Percentiles rank a stretch among this genome's conserved stretches.
Evolutionary conservation across 495 filamentous ascomycete species (phyloP).

Genomic region (Penicillium simplicissimum): DNA sequence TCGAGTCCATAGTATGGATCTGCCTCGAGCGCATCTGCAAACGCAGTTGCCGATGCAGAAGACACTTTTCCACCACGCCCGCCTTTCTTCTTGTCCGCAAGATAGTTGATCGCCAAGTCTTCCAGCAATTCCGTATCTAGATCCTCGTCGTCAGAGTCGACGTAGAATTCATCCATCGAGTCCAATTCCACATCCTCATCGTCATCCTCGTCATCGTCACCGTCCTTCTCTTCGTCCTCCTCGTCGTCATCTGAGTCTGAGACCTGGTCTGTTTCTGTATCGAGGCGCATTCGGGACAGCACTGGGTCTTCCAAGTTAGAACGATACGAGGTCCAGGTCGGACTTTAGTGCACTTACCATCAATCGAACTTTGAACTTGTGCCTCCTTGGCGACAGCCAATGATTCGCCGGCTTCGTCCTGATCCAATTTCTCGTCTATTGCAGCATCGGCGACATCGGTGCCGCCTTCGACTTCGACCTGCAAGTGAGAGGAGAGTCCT

Average conservation of each 20-base stretch:
- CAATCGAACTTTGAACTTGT: constrained; percentile 12
- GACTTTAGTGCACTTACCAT: constrained; percentile 4
- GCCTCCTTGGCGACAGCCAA: neutral
- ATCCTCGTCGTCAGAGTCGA: constrained; percentile 15
- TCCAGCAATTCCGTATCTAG: constrained; percentile 22
- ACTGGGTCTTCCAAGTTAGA: constrained; percentile 15
- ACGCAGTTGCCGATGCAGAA: constrained; percentile 60
- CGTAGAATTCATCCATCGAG: constrained; percentile 4
- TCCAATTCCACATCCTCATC: constrained; percentile 18
- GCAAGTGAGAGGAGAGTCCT: constrained; percentile 5
- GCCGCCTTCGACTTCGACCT: constrained; percentile 10
- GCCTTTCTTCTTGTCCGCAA: constrained; percentile 13
- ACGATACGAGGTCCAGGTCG: neutral
- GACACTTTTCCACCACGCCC: constrained; percentile 17
- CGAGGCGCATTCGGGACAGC: constrained; percentile 20
- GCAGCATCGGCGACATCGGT: constrained; percentile 15
- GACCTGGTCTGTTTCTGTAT: constrained; percentile 10
- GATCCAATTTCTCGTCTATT: constrained; percentile 3
- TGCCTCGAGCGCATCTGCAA: constrained; percentile 64
- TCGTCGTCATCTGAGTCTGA: constrained; percentile 9
- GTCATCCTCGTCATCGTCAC: constrained; percentile 21
- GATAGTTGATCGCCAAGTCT: constrained; percentile 19
- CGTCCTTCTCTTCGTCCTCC: neutral
- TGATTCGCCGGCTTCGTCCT: constrained; percentile 1
- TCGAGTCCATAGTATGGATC: constrained; percentile 75